A percentile compares a stretch with the other conserved stretches of the same genome.
These are phyloP conservation scores for Dianthus caryophyllus DNA, from an alignment of 148 eudicot species.

Conservation along the genomic window DNA sequence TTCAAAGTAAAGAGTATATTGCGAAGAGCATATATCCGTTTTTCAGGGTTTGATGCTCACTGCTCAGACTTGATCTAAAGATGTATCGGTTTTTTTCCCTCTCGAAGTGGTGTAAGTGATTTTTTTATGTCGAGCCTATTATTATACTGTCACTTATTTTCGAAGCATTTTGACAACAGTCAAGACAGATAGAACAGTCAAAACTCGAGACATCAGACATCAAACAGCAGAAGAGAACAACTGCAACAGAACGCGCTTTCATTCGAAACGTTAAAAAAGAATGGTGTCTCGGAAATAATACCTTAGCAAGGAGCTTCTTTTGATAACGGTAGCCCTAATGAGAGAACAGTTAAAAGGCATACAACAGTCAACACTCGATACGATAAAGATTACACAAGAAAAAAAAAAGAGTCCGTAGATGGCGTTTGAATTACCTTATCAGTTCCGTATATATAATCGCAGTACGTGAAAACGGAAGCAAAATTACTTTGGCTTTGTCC, in stretches of 20 bases:
- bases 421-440: conserved; percentile 58
- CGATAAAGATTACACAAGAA: neutral
- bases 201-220: neutral
- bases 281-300: conserved; percentile 19
- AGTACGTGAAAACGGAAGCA: conserved; percentile 93
- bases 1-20: too few relatives aligned
- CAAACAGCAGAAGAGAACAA: neutral
- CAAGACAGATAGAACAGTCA: too few relatives aligned
- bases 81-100: neutral
- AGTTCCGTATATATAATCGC: conserved; percentile 95
- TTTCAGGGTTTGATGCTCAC: too few relatives aligned
- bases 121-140: neutral
- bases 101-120: neutral
- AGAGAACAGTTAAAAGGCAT: conserved; percentile 14
- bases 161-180: neutral
- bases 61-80: neutral
- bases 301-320: conserved; percentile 80
- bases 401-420: neutral
- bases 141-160: neutral
- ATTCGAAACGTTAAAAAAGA: neutral
- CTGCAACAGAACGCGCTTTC: neutral
- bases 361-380: conserved; percentile 18
- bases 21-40: too few relatives aligned
- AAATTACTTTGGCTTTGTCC: conserved; percentile 96
- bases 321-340: conserved; percentile 86